Base-by-base conservation (phyloP, 176 grass and related monocot genomes). In the Carex littledalei region DNA sequence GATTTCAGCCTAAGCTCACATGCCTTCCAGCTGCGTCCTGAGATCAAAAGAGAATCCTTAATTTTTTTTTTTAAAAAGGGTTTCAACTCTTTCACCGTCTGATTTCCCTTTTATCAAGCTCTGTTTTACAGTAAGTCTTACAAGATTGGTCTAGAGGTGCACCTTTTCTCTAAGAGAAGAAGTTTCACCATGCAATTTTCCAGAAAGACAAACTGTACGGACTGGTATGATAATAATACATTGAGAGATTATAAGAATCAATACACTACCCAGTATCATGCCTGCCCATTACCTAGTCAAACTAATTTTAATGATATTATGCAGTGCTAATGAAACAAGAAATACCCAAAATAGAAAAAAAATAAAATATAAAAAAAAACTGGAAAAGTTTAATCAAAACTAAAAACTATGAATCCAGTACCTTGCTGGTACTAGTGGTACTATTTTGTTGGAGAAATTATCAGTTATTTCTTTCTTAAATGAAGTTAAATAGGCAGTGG, bases 11-110 rank as follows among this genome's bases (percentile, higher is more conserved):
- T 91, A 43, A 98, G 78, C 47, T 98, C 96, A 73, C 59, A 93
- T 65, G 96, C 96, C 90, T 98, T 98, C 95, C 95, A 98, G 29
- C 95, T 85, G 62, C 96, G 90, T 69, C 96, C 96, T 94, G 43
- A 17, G 22, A 57, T 34, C 26, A 78, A 56, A 56, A 56, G 35
- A 20, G 64, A 90, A 61, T 55, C 82, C 72, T 37, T 21, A 77
- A 72, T 29, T 53, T 35, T 29, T 29, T 29, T 75, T 53, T 9
- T 52, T 18, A 47, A 74, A 74, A 1, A 47, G 17, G 9, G 9
- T 49, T 74, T 8, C 6, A 39, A 71, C 16, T 10, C 5, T 68
- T 39, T 37, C 1, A 1, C 10, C 2, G 15, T 76, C 72, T 53
- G 1, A 8, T 15, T 54, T 76, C 9, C 72, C 22, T 16, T 16